Evolutionary conservation across 805 yeast species (phyloP).

Genomic region (Kodamaea sagamina): DNA sequence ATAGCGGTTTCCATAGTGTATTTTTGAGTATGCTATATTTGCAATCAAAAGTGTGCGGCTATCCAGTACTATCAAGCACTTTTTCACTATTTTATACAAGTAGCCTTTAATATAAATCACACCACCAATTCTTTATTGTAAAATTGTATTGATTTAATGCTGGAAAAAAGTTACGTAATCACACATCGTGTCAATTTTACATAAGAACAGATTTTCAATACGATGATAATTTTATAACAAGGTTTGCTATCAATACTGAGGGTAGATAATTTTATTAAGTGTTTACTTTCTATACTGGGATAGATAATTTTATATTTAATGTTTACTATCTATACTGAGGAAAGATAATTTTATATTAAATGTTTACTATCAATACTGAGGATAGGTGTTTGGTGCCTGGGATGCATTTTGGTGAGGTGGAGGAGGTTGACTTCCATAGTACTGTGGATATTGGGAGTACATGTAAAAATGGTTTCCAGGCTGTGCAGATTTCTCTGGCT

Average conservation of each 20-base stretch:
- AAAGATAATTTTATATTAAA: background rate
- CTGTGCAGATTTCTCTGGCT: background rate
- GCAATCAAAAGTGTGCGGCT: too few species aligned
- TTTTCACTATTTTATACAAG: too few species aligned
- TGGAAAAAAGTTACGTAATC: constrained; percentile 1
- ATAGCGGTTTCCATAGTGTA: constrained; percentile 2
- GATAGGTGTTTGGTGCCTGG: background rate
- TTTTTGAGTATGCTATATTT: too few species aligned
- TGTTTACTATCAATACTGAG: background rate
- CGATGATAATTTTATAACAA: too few species aligned
- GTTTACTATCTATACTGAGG: background rate
- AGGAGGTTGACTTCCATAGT: constrained; percentile 1
- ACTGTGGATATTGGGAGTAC: constrained; percentile 3
- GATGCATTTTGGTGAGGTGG: constrained; percentile 1
- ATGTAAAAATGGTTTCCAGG: background rate
- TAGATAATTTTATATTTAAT: background rate
- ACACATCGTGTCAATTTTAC: constrained; percentile 3
- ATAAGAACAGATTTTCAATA: too few species aligned
- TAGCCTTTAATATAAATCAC: background rate
- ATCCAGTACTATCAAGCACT: too few species aligned
- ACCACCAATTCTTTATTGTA: background rate
- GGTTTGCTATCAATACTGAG: too few species aligned
- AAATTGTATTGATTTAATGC: too few species aligned
- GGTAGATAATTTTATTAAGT: too few species aligned
- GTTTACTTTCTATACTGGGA: constrained; percentile 1